Base-by-base conservation (phyloP, 345 rosid species). In the Bruguiera gymnorhiza region DNA sequence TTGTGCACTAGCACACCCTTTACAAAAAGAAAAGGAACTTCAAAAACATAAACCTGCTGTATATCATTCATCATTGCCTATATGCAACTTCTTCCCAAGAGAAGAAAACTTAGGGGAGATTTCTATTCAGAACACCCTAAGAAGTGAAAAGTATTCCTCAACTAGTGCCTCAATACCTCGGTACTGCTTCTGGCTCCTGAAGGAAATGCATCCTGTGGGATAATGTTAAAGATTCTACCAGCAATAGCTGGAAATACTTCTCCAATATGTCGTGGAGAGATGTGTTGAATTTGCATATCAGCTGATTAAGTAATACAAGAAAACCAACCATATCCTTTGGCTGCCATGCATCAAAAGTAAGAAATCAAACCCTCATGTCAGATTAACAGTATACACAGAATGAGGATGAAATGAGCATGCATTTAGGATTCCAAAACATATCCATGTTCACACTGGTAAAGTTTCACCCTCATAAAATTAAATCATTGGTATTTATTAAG, bases 271-370 rank as follows among this genome's bases (percentile, higher is more conserved):
- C 86, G 70, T 56, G 78, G 51, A 92, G 86, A 27, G 83, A 76
- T 60, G 83, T 76, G 79, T 70, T 87, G 86, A 95, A 92, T 83
- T 90, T 95, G 86, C 97, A 86, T 71, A 95, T 90, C 66, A 95
- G 92, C 78, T 95, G 99, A 82, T 90, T 92, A 67, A 95, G 92
- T 65, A 95, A 80, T 63, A 86, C 68, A 71, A 95, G 87, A 76
- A 89, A 87, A 66, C 87, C 88, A 77, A 75, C 89, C 89, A 90
- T 83, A 83, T 95, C 97, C 81, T 90, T 88, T 48, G 97, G 96
- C 99, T 95, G 92, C 83, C 86, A 66, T 39, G 69, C 30, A 70
- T 70, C 60, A 78, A 24, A 68, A 58, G 31, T 78, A 63, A 81
- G 15, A 63, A 10, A 67, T 81, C 73, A 83, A 53, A 21, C 24